Evolutionary conservation across 2,329 filamentous ascomycete species (phyloP), one percentile per base, ranked within the genome.

Genomic region (Trichoderma koningiopsis): DNA sequence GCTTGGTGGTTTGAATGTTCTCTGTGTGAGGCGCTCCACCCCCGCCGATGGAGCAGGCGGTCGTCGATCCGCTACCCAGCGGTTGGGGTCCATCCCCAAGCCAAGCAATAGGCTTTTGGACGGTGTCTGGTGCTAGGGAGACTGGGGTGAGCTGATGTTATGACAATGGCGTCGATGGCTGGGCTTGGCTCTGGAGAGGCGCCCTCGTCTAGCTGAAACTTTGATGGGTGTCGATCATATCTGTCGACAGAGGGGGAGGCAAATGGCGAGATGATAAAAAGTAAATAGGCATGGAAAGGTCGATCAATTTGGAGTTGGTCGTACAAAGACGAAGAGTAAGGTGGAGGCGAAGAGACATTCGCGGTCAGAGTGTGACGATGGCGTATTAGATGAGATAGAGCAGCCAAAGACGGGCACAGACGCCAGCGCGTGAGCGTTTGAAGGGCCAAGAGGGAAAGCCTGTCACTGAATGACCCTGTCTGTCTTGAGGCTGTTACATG

Each of bases 61-160:
- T 43, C 43, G 63, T 57, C 63, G 63, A 66, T 66, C 63, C 53
- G 63, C 53, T 58, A 58, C 62, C 40, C 52, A 65, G 62, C 52
- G 27, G 52, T 40, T 57, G 47, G 52, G 61, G 24, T 64, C 24
- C 40, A 40, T 40, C 19, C 40, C 40, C 40, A 43, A 43, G 40
- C 40, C 19, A 8, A 43, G 40, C 40, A 43, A 43, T 55, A 49
- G 37, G 63, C 52, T 27, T 58, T 66, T 49, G 47, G 47, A 49
- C n/a, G 47, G 22, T 49, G 22, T n/a, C n/a, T 49, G n/a, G n/a
- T 49, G 22, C 47, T 49, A 43, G 40, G 16, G 40, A 24, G 40
- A 49, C 47, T 49, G 47, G 47, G 47, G 24, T 49, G 47, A 24
- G 47, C 47, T 49, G 47, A 49, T 49, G 47, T 24, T 1, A 49